Conservation (phyloP, 768 basidiomycete species). For the Coprinopsis sp. region DNA sequence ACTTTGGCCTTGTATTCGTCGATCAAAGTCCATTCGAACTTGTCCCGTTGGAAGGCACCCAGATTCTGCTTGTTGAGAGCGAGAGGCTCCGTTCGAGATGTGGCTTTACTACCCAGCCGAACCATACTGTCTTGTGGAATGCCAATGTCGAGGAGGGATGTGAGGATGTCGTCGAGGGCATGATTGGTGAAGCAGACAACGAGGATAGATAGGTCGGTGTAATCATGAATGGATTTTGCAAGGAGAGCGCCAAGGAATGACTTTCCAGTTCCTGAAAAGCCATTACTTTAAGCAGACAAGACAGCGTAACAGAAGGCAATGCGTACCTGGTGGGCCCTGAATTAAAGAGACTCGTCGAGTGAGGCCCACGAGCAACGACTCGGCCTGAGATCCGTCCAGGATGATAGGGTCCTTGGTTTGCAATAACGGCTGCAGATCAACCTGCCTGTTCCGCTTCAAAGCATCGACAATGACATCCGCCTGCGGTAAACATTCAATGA, state of each 20-base stretch:
- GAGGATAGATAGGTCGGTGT: constrained; percentile 46
- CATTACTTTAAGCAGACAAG: background rate
- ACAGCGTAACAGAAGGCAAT: background rate
- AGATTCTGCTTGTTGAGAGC: constrained; percentile 36
- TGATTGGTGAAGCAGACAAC: constrained; percentile 76
- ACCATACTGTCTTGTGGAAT: constrained; percentile 48
- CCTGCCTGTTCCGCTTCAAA: constrained; percentile 27
- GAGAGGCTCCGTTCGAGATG: constrained; percentile 40
- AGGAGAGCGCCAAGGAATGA: constrained; percentile 68
- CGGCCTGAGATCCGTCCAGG: constrained; percentile 49
- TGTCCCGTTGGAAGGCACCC: constrained; percentile 17
- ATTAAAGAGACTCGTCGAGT: constrained; percentile 56
- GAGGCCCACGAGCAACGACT: constrained; percentile 46
- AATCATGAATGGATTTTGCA: constrained; percentile 53
- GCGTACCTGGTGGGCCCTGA: constrained; percentile 67
- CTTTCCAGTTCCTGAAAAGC: constrained; percentile 59
- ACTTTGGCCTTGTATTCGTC: constrained; percentile 30
- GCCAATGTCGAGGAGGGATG: constrained; percentile 55
- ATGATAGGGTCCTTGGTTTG: constrained; percentile 32
- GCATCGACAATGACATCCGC: constrained; percentile 16
- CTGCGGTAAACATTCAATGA: constrained; percentile 9
- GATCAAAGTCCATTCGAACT: constrained; percentile 37
- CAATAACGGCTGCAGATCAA: constrained; percentile 39
- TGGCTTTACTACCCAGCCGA: constrained; percentile 56
- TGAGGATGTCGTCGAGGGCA: constrained; percentile 66